Evolutionary conservation across 2,329 filamentous ascomycete genomes (phyloP).

Genomic region (Epichloe scottii): DNA sequence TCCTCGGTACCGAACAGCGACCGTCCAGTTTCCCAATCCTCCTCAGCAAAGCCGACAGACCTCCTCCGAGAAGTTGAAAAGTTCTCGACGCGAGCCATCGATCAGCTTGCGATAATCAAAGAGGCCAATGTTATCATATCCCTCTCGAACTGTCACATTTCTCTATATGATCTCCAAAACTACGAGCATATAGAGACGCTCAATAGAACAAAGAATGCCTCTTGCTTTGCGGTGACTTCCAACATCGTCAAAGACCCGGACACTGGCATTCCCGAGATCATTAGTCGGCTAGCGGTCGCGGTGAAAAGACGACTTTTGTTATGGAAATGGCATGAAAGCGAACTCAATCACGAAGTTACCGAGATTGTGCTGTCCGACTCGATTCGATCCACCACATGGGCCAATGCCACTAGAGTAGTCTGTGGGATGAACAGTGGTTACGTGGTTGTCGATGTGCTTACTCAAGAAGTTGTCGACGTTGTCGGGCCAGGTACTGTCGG

Average conservation of each 20-base stretch:
- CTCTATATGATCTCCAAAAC: slow-evolving; percentile 76
- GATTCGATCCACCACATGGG: slow-evolving; percentile 85
- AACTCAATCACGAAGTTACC: slow-evolving; percentile 58
- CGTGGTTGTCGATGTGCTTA: slow-evolving; percentile 73
- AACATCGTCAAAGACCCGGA: slow-evolving; percentile 85
- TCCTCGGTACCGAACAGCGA: slow-evolving; percentile 18
- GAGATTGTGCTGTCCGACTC: slow-evolving; percentile 74
- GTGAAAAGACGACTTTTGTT: slow-evolving; percentile 81
- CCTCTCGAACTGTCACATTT: slow-evolving; percentile 79
- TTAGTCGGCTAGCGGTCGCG: slow-evolving; percentile 80
- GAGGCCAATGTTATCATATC: slow-evolving; percentile 87
- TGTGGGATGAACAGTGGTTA: slow-evolving; percentile 89
- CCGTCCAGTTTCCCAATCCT: slow-evolving; percentile 16
- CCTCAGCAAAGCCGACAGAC: slow-evolving; percentile 51
- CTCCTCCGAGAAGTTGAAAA: slow-evolving; percentile 85
- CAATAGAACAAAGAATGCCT: slow-evolving; percentile 73
- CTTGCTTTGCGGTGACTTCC: slow-evolving; percentile 82
- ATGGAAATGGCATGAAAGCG: slow-evolving; percentile 95
- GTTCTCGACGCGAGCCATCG: slow-evolving; percentile 80
- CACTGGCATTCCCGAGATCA: slow-evolving; percentile 84
- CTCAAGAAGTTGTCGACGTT: slow-evolving; percentile 63
- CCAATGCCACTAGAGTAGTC: slow-evolving; percentile 71
- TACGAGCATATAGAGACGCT: slow-evolving; percentile 74
- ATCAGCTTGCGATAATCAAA: slow-evolving; percentile 91
- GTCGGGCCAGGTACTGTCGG: slow-evolving; percentile 62